Conservation (phyloP, 768 basidiomycete species). For the Saitozyma podzolica region DNA sequence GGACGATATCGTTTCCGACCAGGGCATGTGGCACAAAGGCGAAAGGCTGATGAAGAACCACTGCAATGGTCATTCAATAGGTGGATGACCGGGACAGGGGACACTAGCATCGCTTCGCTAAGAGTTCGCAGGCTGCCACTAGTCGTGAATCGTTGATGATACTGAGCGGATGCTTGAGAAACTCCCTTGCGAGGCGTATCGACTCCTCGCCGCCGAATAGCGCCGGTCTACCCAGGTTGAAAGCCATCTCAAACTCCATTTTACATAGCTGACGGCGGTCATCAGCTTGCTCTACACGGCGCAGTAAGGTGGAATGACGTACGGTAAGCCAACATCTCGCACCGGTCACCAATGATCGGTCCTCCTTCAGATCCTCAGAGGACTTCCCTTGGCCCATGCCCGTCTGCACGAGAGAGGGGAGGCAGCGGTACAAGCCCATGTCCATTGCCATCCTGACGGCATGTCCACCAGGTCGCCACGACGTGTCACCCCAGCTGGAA, state of each 20-base stretch:
- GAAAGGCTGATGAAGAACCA: too few species aligned
- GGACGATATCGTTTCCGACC: conserved; percentile 22
- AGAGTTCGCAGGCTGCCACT: conserved; percentile 12
- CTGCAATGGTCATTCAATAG: too few species aligned
- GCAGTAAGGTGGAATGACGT: conserved; percentile 5
- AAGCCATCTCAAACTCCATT: conserved; percentile 35
- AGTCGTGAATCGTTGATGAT: conserved; percentile 11
- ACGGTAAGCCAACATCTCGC: conserved; percentile 43
- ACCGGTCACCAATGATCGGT: conserved; percentile 33
- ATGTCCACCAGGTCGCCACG: conserved; percentile 44
- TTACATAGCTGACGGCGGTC: conserved; percentile 25
- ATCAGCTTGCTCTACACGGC: background rate
- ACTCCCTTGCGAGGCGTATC: conserved; percentile 8
- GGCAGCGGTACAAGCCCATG: conserved; percentile 39
- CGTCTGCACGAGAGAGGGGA: conserved; percentile 27
- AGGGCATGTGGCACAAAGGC: too few species aligned
- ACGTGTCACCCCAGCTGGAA: conserved; percentile 40
- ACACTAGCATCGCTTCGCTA: conserved; percentile 7
- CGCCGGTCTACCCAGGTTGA: conserved; percentile 16
- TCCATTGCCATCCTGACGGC: conserved; percentile 45
- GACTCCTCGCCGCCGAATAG: conserved; percentile 6
- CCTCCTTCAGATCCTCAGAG: conserved; percentile 23
- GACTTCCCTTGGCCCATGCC: conserved; percentile 35
- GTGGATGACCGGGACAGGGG: too few species aligned
- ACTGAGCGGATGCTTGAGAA: conserved; percentile 16